Evolutionary conservation across 2,329 filamentous ascomycete genomes (phyloP).

Genomic region (Daldinia sp.): DNA sequence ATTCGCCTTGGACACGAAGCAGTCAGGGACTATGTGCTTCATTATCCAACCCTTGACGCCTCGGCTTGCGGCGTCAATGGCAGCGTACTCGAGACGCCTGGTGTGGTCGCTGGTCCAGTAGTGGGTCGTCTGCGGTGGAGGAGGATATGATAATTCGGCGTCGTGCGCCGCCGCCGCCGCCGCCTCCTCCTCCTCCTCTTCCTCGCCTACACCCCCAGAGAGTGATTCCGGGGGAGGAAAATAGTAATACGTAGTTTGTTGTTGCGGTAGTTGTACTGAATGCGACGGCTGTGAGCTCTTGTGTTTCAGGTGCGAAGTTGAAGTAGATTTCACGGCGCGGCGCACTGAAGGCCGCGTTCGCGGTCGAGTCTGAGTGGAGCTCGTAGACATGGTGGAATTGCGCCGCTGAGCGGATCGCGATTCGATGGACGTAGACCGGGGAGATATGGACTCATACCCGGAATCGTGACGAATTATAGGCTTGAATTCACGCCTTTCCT

Average conservation of each 20-base stretch:
- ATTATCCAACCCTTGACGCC: conserved; percentile 69
- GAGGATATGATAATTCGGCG: conserved; percentile 46
- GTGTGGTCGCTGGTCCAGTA: conserved; percentile 74
- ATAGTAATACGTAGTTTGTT: conserved; percentile 56
- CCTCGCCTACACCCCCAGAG: conserved; percentile 13
- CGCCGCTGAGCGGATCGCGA: conserved; percentile 48
- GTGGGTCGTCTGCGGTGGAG: conserved; percentile 67
- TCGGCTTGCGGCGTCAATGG: conserved; percentile 68
- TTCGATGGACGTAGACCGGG: conserved; percentile 50
- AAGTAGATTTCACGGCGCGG: conserved; percentile 52
- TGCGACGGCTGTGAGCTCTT: conserved; percentile 41
- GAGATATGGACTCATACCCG: conserved; percentile 63
- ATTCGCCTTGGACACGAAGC: conserved; percentile 61
- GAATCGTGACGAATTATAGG: conserved; percentile 65
- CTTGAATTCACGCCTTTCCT: conserved; percentile 46
- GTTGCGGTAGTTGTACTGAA: conserved; percentile 41
- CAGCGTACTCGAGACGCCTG: conserved; percentile 69
- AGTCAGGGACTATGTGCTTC: conserved; percentile 66
- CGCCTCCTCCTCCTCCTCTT: too few species aligned
- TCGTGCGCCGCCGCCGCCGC: too few species aligned
- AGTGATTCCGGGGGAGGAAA: conserved; percentile 56
- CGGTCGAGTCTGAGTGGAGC: conserved; percentile 46
- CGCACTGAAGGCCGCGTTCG: conserved; percentile 54
- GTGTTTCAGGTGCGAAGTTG: conserved; percentile 36
- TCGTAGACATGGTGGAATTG: conserved; percentile 44